Conservation (phyloP, 805 yeast genomes). For the Candida broadrunensis region DNA sequence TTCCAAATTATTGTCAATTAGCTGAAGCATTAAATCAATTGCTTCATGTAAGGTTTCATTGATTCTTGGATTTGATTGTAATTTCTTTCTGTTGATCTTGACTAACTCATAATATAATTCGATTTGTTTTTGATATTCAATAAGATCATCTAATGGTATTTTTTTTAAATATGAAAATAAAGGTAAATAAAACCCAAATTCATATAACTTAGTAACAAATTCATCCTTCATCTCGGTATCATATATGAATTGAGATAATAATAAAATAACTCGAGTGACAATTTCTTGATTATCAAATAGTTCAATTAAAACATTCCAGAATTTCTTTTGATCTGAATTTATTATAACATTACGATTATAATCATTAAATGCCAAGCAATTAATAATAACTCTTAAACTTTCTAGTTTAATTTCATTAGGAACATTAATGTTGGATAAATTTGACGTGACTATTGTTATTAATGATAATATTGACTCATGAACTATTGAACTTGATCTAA, state of each 20-base stretch:
- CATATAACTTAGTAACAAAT: conserved; percentile 4
- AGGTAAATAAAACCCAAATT: conserved; percentile 2
- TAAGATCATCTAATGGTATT: conserved; percentile 1
- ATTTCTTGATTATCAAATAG: not conserved
- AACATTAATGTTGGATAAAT: not conserved
- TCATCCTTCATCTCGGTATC: conserved; percentile 17
- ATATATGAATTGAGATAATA: conserved; percentile 31
- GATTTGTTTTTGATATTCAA: conserved; percentile 1
- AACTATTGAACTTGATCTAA: conserved; percentile 7
- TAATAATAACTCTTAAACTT: conserved; percentile 28
- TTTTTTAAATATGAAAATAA: conserved; percentile 10
- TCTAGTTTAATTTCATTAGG: conserved; percentile 11
- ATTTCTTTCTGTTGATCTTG: not conserved
- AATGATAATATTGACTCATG: not conserved
- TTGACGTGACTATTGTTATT: not conserved
- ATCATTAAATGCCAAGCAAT: conserved; percentile 34
- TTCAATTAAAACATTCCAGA: too few relatives aligned
- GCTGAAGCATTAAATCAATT: not conserved
- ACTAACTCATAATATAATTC: conserved; percentile 11
- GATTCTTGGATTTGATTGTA: too few relatives aligned
- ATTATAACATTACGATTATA: conserved; percentile 10
- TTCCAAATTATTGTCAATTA: not conserved
- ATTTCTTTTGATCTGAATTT: too few relatives aligned
- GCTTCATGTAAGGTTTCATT: not conserved
- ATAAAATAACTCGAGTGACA: conserved; percentile 13